These are phyloP conservation scores for Cytauxzoon felis DNA, from an alignment of 169 alveolate species.

Conservation along the genomic window DNA sequence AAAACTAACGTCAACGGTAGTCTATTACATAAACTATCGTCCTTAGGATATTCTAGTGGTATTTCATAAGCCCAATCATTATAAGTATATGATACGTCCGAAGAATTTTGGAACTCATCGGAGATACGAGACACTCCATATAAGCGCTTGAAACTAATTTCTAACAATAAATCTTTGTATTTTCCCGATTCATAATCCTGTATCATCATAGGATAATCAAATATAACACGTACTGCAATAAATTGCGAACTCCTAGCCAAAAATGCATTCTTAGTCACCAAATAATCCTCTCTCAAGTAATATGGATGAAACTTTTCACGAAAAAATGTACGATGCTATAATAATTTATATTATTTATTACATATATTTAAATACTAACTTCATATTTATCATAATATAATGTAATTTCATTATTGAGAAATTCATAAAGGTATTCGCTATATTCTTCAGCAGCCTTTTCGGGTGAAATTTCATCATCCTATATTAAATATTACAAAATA, in stretches of 20 bases:
- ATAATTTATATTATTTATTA: not conserved
- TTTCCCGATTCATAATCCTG: constrained; percentile 52
- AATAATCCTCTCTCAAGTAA: constrained; percentile 35
- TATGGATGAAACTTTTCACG: constrained; percentile 63
- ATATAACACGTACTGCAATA: constrained; percentile 6
- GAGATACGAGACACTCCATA: constrained; percentile 38
- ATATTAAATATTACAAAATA: not conserved
- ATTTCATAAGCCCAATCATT: constrained; percentile 62
- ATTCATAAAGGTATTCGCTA: constrained; percentile 32
- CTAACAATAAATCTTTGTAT: constrained; percentile 41
- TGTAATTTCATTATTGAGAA: constrained; percentile 33
- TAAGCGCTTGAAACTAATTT: constrained; percentile 52
- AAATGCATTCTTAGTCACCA: constrained; percentile 8
- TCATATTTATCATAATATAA: constrained; percentile 57
- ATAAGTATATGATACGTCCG: constrained; percentile 31
- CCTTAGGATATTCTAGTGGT: constrained; percentile 57
- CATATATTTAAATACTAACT: not conserved
- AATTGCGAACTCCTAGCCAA: constrained; percentile 27
- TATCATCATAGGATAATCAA: not conserved
- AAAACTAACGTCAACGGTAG: constrained; percentile 33
- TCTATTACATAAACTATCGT: constrained; percentile 6
- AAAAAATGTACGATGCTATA: constrained; percentile 52
- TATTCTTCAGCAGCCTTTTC: constrained; percentile 61
- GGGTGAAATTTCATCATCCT: constrained; percentile 65
- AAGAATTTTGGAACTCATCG: not conserved